Base-by-base conservation (phyloP, 441 rosid genomes). In the Pelargonium fulgidum region DNA sequence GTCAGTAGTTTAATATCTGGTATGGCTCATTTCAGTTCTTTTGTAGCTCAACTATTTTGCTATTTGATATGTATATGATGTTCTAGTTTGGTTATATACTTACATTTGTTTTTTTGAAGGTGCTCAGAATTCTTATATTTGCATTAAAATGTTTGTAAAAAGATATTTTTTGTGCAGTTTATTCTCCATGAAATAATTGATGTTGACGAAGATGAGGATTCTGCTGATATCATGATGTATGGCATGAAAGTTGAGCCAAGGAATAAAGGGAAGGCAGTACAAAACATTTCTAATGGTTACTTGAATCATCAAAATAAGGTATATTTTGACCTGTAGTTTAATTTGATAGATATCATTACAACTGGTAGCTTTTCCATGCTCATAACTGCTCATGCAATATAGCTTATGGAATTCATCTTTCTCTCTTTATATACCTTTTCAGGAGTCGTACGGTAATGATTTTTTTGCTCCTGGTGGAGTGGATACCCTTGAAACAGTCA, bases 231-330 rank as follows among this genome's bases (percentile, higher is more conserved):
- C 69, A 59, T 73, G 72, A 65, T 81, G 54, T 47, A 72, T 75
- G 85, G 75, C 72, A 73, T 75, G 75, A 74, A 69, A 68, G 74
- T 64, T 72, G 85, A 80, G 74, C 20, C 45, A 44, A 79, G 75
- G 73, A 79, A 80, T 67, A 86, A 90, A 82, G 92, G 92, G 77
- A 93, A 89, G 77, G 83, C 82, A 39, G 64, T 82, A 58, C 68
- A 77, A 20, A 62, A 62, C 67, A 72, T 47, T 26, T 74, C 80
- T 58, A 72, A 66, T 64, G 78, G 66, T 67, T 72, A 75, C 66
- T 66, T 36, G 17, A 52, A 74, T 66, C 69, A 69, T 64, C 74
- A 79, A 69, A 52, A 24, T 67, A 69, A 65, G 84, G 88, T 85
- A 12, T 41, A 58, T 68, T 48, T 71, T 77, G 52, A 44, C 7